A percentile compares a stretch with the other conserved stretches of the same genome.
Evolutionary conservation across 257 asterid genomes (phyloP).

Genomic region (Nicotiana tomentosiformis): DNA sequence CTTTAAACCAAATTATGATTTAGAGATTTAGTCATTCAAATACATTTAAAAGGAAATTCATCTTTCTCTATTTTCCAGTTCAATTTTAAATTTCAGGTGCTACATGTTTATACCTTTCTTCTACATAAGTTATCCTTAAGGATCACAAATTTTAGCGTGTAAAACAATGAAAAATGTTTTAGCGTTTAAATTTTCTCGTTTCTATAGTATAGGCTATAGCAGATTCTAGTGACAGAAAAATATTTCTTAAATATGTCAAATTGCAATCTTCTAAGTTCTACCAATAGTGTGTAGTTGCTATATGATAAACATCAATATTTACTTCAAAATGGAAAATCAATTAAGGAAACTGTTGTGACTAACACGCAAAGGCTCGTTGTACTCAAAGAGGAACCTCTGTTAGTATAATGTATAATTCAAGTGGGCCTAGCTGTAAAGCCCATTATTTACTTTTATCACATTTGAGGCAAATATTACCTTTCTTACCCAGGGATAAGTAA

Average conservation of each 20-base stretch:
- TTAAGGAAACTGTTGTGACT: not conserved
- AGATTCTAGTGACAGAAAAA: not conserved
- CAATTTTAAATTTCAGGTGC: not conserved
- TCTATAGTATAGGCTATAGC: not conserved
- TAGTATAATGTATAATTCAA: not conserved
- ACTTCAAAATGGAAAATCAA: not conserved
- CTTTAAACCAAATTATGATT: not conserved
- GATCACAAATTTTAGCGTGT: not conserved
- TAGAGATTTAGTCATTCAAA: not conserved
- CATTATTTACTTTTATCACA: not conserved
- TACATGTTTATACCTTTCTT: not conserved
- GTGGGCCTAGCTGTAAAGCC: conserved; percentile 5
- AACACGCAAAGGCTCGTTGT: not conserved
- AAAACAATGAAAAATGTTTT: not conserved
- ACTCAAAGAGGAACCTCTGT: not conserved
- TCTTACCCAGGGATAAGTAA: not conserved
- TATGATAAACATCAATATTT: not conserved
- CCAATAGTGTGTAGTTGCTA: not conserved
- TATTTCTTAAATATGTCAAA: not conserved
- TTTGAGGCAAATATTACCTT: too few relatives aligned
- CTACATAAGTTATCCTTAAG: not conserved
- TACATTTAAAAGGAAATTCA: not conserved
- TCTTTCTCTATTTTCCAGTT: not conserved
- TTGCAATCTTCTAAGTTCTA: not conserved
- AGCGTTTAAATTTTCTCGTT: not conserved